A percentile compares a stretch with the other conserved stretches of the same genome.
These are phyloP conservation scores for Nakazawaea wickerhamii DNA, from an alignment of 805 yeast genomes.

Conservation along the genomic window DNA sequence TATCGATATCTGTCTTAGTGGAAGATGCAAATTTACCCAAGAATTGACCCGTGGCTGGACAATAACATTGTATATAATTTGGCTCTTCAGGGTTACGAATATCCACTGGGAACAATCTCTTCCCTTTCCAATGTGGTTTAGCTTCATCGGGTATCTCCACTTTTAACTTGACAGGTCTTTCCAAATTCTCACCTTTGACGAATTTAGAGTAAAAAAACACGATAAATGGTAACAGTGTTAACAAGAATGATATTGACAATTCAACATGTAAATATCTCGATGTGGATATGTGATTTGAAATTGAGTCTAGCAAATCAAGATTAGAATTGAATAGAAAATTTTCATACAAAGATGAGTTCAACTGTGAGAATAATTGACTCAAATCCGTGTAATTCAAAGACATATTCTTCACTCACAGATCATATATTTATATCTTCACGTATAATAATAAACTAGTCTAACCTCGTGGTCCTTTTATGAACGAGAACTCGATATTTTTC, in stretches of 20 bases:
- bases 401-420: not conserved
- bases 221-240: slow-evolving; percentile 17
- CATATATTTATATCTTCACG: no score
- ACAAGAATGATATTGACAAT: slow-evolving; percentile 20
- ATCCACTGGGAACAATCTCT: slow-evolving; percentile 60
- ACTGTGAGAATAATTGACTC: slow-evolving; percentile 2
- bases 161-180: slow-evolving; percentile 40
- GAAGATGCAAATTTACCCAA: slow-evolving; percentile 68
- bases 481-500: not conserved
- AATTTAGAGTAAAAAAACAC: slow-evolving; percentile 15
- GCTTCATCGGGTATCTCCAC: slow-evolving; percentile 70
- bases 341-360: slow-evolving; percentile 7
- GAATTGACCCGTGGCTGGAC: slow-evolving; percentile 95
- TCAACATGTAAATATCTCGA: slow-evolving; percentile 13
- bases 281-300: slow-evolving; percentile 10
- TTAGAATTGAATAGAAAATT: slow-evolving; percentile 3
- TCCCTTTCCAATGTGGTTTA: slow-evolving; percentile 89
- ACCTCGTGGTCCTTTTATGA: no score
- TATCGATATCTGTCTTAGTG: slow-evolving; percentile 66
- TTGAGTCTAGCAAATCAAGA: slow-evolving; percentile 12
- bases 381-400: slow-evolving; percentile 8
- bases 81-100: slow-evolving; percentile 60
- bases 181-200: slow-evolving; percentile 11
- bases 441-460: no score
- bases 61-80: slow-evolving; percentile 68